Conservation (phyloP, 2,329 filamentous ascomycete genomes). For the Diaporthe sp. region DNA sequence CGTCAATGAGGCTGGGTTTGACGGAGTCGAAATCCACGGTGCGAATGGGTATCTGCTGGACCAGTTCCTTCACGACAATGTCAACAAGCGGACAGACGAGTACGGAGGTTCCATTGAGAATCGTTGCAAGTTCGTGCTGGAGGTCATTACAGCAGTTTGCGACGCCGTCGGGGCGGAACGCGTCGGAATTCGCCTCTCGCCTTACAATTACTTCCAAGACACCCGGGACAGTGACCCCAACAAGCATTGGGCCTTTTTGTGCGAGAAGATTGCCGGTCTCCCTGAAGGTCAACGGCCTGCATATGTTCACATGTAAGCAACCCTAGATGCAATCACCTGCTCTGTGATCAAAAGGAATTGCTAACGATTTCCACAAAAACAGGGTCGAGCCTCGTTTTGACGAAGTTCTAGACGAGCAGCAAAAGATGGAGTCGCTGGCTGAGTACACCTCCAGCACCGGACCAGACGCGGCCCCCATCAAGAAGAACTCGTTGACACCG, state of each 20-base stretch:
- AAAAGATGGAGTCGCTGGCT: slow-evolving; percentile 53
- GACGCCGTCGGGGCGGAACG: slow-evolving; percentile 59
- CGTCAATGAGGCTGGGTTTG: slow-evolving; percentile 71
- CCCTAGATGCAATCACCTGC: too few relatives aligned
- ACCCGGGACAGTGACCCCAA: slow-evolving; percentile 43
- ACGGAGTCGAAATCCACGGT: slow-evolving; percentile 72
- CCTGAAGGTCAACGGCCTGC: slow-evolving; percentile 47
- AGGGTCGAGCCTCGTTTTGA: slow-evolving; percentile 59
- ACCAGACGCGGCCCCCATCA: slow-evolving; percentile 2
- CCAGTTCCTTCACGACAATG: slow-evolving; percentile 65
- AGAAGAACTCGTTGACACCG: slow-evolving; percentile 46
- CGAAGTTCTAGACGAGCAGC: slow-evolving; percentile 55
- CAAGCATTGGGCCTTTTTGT: slow-evolving; percentile 50
- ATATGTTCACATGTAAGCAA: slow-evolving; percentile 57
- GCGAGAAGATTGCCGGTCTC: slow-evolving; percentile 46
- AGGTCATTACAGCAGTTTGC: slow-evolving; percentile 55
- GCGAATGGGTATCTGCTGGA: slow-evolving; percentile 72
- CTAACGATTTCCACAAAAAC: neutral
- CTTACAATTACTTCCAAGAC: slow-evolving; percentile 51
- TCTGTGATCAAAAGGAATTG: neutral
- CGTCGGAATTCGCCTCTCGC: slow-evolving; percentile 67
- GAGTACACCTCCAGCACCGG: slow-evolving; percentile 40
- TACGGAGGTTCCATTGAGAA: slow-evolving; percentile 66
- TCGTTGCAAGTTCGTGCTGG: slow-evolving; percentile 61
- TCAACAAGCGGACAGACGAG: slow-evolving; percentile 60